phyloP scores from a whole-genome alignment of 495 filamentous ascomycete genomes.

The Neurospora sp. region DNA sequence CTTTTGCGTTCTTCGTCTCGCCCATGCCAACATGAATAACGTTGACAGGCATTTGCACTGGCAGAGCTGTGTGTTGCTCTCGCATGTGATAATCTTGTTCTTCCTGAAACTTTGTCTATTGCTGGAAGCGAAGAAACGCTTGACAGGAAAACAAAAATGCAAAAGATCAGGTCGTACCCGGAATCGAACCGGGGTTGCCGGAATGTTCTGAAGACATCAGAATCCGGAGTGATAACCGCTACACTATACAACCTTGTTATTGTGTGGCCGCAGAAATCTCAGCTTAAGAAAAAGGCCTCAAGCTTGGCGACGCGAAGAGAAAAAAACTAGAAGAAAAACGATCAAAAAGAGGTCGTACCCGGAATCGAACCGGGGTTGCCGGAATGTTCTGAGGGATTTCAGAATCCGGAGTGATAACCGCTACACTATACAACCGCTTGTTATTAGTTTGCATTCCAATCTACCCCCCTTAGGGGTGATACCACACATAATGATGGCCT shows the following conservation, averaged over 20 bases:
- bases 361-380: conserved; percentile 26
- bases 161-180: conserved; percentile 18
- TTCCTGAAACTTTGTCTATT: background rate
- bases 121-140: background rate
- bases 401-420: background rate
- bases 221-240: background rate
- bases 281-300: background rate
- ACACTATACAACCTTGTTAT: background rate
- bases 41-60: background rate
- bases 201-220: conserved; percentile 1
- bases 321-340: background rate
- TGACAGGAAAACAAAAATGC: background rate
- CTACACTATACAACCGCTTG: background rate
- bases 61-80: background rate
- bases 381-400: conserved; percentile 2
- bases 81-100: background rate
- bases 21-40: background rate
- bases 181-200: conserved; percentile 25
- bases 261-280: background rate
- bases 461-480: background rate
- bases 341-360: conserved; percentile 18
- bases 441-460: background rate
- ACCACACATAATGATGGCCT: background rate
- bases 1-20: background rate
- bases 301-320: background rate